A percentile compares a stretch with the other conserved stretches of the same genome.
phyloP scores from a whole-genome alignment of 768 basidiomycete genomes.

The Podaxis sp. region DNA sequence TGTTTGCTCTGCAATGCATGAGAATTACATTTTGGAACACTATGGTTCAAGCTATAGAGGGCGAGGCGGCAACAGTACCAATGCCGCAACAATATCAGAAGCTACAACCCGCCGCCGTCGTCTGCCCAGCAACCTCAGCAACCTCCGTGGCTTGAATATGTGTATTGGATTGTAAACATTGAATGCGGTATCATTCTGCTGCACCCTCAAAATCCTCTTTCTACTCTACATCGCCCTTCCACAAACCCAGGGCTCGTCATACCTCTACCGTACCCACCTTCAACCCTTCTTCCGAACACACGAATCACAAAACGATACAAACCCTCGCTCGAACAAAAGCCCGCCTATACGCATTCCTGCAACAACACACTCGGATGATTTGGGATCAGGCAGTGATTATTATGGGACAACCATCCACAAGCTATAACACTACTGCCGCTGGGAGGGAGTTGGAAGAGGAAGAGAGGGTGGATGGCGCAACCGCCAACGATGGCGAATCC shows the following conservation, averaged over 20 bases:
- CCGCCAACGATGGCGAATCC: slow-evolving; percentile 53
- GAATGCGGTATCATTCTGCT: slow-evolving; percentile 86
- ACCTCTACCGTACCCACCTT: slow-evolving; percentile 78
- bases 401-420: slow-evolving; percentile 40
- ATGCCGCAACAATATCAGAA: no score
- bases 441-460: slow-evolving; percentile 7
- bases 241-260: slow-evolving; percentile 85
- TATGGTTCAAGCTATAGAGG: no score
- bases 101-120: no score
- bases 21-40: no score
- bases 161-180: no score
- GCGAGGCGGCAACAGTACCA: no score
- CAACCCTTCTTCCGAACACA: slow-evolving; percentile 82
- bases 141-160: no score
- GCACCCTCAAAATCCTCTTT: slow-evolving; percentile 76
- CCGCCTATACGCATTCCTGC: slow-evolving; percentile 61
- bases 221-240: slow-evolving; percentile 90
- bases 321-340: slow-evolving; percentile 66
- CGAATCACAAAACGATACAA: slow-evolving; percentile 80
- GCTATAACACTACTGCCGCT: background rate
- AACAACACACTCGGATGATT: slow-evolving; percentile 56
- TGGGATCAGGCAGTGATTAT: slow-evolving; percentile 65
- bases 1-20: no score
- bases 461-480: background rate
- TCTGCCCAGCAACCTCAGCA: no score